Evolutionary conservation across 257 asterid species (phyloP), one percentile per base, ranked within the genome.

Genomic region (Prunella vulgaris): DNA sequence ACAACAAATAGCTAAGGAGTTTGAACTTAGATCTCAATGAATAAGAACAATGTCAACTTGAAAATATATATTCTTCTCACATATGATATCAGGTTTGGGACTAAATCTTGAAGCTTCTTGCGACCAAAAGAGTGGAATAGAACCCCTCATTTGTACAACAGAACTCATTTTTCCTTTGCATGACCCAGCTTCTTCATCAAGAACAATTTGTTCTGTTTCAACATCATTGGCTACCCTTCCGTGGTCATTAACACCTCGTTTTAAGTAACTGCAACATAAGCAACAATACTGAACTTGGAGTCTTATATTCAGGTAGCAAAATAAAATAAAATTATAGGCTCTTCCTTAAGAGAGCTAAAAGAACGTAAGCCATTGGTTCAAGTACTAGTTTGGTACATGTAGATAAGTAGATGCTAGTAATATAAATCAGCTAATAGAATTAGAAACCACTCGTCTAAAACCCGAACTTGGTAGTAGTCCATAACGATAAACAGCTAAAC

Each of bases 221-320:
- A 94, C 99, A 77, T 94, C 99, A 84, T 94, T 94, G 76, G 99
- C 99, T 42, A 94, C 99, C 77, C 96, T 85, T 64, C 99, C 99
- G 63, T 87, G 88, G 83, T 94, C 99, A 85, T 94, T 94, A 61
- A 94, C 97, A 71, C 99, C 99, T 68, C 99, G 87, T 81, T 94
- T 94, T 77, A 94, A 84, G 78, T 94, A 94, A 64, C 99, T 91
- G 87, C 88, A 78, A 65, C 59, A 64, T 63, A 59, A 79, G 64
- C 57, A 73, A 68, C 42, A 71, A 46, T 10, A 54, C 7, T 71
- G 14, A 48, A 32, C 53, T 66, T 44, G 57, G 20, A 42, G 60
- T 44, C 64, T 40, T 28, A 57, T 25, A 60, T 68, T 51, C 74
- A 71, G 37, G 46, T 37, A 62, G 44, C 33, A 40, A 24, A 14